phyloP scores from a whole-genome alignment of 768 basidiomycete species.

The Boletus subparvulus region DNA sequence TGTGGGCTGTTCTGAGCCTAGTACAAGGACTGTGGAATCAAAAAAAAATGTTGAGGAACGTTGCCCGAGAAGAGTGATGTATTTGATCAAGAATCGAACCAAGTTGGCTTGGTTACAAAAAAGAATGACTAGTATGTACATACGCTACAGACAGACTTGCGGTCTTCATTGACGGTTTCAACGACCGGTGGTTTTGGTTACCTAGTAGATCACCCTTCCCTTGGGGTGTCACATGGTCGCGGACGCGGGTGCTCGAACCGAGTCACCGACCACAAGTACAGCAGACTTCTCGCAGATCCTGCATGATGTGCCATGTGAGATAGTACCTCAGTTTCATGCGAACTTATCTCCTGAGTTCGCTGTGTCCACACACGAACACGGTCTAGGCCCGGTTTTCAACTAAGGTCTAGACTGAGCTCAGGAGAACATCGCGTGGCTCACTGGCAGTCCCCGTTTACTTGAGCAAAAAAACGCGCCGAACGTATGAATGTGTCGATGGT shows the following conservation, averaged over 20 bases:
- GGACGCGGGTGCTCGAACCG: too few relatives aligned
- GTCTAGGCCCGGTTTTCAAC: not conserved
- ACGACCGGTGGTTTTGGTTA: not conserved
- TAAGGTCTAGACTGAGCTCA: not conserved
- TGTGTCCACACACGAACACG: not conserved
- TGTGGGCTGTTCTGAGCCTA: too few relatives aligned
- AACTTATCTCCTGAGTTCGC: not conserved
- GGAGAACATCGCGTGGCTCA: not conserved
- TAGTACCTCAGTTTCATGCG: not conserved
- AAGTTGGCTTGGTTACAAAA: too few relatives aligned
- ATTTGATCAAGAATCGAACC: not conserved
- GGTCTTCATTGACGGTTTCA: not conserved
- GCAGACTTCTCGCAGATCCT: too few relatives aligned
- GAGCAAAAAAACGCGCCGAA: not conserved
- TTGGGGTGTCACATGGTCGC: too few relatives aligned
- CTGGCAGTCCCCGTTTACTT: not conserved
- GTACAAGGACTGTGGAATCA: too few relatives aligned
- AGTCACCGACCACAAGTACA: too few relatives aligned
- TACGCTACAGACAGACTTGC: too few relatives aligned
- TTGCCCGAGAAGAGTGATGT: too few relatives aligned
- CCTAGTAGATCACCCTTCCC: not conserved
- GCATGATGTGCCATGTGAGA: not conserved
- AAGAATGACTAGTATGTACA: too few relatives aligned
- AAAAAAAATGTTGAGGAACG: too few relatives aligned
- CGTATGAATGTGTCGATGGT: not conserved